phyloP scores from a whole-genome alignment of 2,329 filamentous ascomycete species.

The Simplicillium aogashimaense region DNA sequence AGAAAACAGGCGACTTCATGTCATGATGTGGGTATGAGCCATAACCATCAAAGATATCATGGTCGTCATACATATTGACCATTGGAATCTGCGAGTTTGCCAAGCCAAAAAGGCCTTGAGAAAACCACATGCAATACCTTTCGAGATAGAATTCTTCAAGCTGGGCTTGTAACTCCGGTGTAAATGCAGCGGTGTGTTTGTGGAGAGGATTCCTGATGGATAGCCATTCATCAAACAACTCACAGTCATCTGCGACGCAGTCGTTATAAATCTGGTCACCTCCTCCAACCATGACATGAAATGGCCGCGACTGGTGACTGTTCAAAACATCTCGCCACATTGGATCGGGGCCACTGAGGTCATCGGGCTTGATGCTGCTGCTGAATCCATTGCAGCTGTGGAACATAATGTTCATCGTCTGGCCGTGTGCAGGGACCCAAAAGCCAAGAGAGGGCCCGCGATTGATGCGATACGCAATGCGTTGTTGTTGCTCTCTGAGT shows the following conservation, averaged over 20 bases:
- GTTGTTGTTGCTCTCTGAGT: conserved; percentile 64
- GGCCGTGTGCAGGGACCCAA: conserved; percentile 78
- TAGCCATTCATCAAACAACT: conserved; percentile 75
- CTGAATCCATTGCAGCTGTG: conserved; percentile 97
- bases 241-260: conserved; percentile 63
- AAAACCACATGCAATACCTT: conserved; percentile 91
- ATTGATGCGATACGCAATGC: conserved; percentile 94
- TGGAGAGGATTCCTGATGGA: conserved; percentile 67
- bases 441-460: conserved; percentile 80
- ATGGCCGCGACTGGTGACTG: conserved; percentile 79
- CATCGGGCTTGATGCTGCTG: conserved; percentile 62
- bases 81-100: conserved; percentile 93
- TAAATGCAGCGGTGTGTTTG: conserved; percentile 73
- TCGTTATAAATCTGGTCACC: conserved; percentile 98
- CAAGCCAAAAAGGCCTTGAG: conserved; percentile 85
- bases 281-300: conserved; percentile 97
- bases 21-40: conserved; percentile 89
- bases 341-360: conserved; percentile 85
- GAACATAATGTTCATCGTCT: conserved; percentile 99
- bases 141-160: conserved; percentile 82
- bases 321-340: conserved; percentile 96
- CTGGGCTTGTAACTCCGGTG: conserved; percentile 74
- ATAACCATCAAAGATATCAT: conserved; percentile 85
- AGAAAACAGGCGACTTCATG: conserved; percentile 84
- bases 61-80: conserved; percentile 97